A percentile compares a stretch with the other conserved stretches of the same genome.
phyloP scores from a whole-genome alignment of 2,329 filamentous ascomycete genomes.

The Lecanicillium sp. region DNA sequence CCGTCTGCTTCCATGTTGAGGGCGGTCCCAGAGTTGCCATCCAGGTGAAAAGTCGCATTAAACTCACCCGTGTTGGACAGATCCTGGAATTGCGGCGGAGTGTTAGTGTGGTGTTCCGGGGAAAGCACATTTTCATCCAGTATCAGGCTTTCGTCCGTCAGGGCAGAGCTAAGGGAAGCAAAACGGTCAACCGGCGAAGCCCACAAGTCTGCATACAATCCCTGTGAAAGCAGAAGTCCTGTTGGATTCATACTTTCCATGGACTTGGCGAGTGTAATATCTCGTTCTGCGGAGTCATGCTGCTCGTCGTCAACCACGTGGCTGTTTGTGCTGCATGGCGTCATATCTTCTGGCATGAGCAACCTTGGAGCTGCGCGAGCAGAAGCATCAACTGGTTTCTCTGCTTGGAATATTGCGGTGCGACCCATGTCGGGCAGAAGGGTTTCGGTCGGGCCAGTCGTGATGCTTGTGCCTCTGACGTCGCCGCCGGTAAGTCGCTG shows the following conservation, averaged over 20 bases:
- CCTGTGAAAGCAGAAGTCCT: constrained; percentile 10
- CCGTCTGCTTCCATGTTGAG: constrained; percentile 10
- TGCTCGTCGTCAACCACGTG: constrained; percentile 1
- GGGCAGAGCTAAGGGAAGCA: constrained; percentile 13
- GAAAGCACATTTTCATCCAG: constrained; percentile 12
- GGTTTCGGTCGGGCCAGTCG: neutral
- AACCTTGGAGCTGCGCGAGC: neutral
- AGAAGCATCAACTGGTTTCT: constrained; percentile 2
- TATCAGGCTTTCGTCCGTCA: constrained; percentile 13
- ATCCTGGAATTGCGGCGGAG: constrained; percentile 16
- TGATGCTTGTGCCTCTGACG: neutral
- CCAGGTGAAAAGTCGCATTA: constrained; percentile 14
- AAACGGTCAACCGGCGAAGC: constrained; percentile 12
- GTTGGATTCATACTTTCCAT: constrained; percentile 2
- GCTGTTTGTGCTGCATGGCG: constrained; percentile 1
- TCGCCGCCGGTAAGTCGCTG: constrained; percentile 4
- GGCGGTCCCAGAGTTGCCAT: constrained; percentile 9
- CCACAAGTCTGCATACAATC: constrained; percentile 14
- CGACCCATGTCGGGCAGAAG: constrained; percentile 1
- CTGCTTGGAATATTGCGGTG: constrained; percentile 12
- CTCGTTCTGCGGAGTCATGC: neutral
- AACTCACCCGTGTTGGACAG: constrained; percentile 15
- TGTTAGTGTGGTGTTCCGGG: constrained; percentile 13
- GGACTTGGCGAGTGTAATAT: constrained; percentile 6
- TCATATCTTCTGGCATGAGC: too few relatives aligned